These are phyloP conservation scores for Phaeosphaeriaceae sp. DNA, from an alignment of 2,329 filamentous ascomycete species.

Conservation along the genomic window DNA sequence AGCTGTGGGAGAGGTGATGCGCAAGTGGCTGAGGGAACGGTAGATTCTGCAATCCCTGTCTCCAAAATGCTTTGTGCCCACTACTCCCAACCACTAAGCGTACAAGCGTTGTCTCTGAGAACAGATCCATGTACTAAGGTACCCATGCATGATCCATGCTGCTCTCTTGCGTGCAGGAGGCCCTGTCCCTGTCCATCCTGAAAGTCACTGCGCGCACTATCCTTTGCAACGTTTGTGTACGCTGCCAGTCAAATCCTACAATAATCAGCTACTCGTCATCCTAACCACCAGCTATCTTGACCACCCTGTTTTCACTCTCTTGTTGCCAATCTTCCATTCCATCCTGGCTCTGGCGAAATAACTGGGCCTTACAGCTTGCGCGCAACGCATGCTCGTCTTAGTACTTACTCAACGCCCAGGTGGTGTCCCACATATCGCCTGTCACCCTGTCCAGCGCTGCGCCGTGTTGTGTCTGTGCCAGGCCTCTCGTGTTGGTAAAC, in stretches of 20 bases:
- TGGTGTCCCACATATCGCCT: constrained; percentile 32
- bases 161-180: constrained; percentile 28
- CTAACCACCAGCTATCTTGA: constrained; percentile 4
- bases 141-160: constrained; percentile 22
- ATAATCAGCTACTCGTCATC: constrained; percentile 20
- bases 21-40: constrained; percentile 31
- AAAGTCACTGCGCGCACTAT: constrained; percentile 40
- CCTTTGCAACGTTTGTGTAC: constrained; percentile 40
- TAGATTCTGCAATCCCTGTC: constrained; percentile 29
- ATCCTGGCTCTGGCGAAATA: constrained; percentile 24
- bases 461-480: constrained; percentile 25
- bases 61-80: constrained; percentile 24
- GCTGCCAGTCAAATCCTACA: constrained; percentile 34
- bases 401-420: constrained; percentile 23
- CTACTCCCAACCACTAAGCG: constrained; percentile 32
- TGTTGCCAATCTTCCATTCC: constrained; percentile 13
- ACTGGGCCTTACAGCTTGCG: constrained; percentile 20
- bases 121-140: too few species aligned
- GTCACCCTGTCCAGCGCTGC: constrained; percentile 21
- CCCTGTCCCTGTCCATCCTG: constrained; percentile 37
- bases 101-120: constrained; percentile 24
- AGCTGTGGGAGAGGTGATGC: constrained; percentile 35
- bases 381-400: constrained; percentile 36
- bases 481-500: constrained; percentile 32
- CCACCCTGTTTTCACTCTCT: neutral